phyloP scores from a whole-genome alignment of 176 grass and related monocot species.

The Juncus inflexus region DNA sequence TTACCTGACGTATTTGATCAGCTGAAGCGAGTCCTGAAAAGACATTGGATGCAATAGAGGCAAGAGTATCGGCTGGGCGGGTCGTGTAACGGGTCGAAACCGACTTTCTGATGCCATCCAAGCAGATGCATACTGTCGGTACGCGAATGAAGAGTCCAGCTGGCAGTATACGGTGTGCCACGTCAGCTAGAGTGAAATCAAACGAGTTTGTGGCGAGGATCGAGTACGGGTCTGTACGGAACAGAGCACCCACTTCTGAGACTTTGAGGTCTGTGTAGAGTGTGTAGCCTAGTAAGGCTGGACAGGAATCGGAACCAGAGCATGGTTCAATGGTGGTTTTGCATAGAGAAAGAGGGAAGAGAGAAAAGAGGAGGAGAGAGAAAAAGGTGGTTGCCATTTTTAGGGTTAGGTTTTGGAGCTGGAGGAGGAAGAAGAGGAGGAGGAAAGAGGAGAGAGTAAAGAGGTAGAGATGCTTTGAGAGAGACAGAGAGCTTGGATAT shows the following conservation, averaged over 20 bases:
- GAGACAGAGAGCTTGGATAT: constrained; percentile 13
- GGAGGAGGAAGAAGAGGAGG: background rate
- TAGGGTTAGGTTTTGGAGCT: constrained; percentile 17
- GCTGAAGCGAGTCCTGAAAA: constrained; percentile 64
- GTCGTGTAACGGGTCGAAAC: constrained; percentile 59
- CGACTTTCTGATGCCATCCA: constrained; percentile 77
- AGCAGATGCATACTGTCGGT: constrained; percentile 63
- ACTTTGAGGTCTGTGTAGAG: constrained; percentile 96
- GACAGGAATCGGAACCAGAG: constrained; percentile 61
- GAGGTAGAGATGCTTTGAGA: background rate
- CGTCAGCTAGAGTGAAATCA: constrained; percentile 52
- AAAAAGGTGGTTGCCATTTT: background rate
- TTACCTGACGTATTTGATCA: constrained; percentile 79
- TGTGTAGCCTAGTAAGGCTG: constrained; percentile 77
- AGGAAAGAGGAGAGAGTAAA: background rate
- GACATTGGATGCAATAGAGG: constrained; percentile 51
- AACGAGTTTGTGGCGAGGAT: constrained; percentile 64
- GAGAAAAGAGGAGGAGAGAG: background rate
- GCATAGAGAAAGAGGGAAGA: constrained; percentile 9
- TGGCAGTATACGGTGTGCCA: constrained; percentile 65
- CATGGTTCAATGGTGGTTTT: constrained; percentile 96
- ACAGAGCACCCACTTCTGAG: constrained; percentile 77
- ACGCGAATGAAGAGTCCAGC: constrained; percentile 71
- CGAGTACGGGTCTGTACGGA: constrained; percentile 39
- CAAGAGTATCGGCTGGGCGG: constrained; percentile 66